Percentiles rank a stretch among this genome's conserved stretches.
Evolutionary conservation across 1,139 yeast species (phyloP).

Genomic region (Yamadazyma atmosphaerica): DNA sequence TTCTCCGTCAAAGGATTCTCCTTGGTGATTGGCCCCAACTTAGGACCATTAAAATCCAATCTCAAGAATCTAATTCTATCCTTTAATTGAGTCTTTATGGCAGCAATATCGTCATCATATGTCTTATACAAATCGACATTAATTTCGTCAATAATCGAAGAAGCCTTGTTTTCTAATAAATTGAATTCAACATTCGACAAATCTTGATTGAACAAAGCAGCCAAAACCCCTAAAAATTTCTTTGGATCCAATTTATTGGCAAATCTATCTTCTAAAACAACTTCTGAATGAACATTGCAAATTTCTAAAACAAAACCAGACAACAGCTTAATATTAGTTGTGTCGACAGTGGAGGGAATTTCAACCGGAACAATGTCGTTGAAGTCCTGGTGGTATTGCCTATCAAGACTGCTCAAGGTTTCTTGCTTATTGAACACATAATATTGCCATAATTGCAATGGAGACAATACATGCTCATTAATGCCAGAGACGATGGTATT

Average conservation of each 20-base stretch:
- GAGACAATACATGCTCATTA: conserved; percentile 62
- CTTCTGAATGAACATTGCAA: conserved; percentile 28
- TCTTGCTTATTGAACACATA: conserved; percentile 64
- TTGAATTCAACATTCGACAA: conserved; percentile 30
- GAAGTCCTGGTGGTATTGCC: conserved; percentile 39
- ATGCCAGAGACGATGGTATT: conserved; percentile 64
- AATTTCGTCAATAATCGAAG: conserved; percentile 67
- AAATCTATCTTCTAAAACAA: conserved; percentile 40
- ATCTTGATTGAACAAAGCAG: conserved; percentile 34
- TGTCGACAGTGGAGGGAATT: conserved; percentile 32
- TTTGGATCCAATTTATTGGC: conserved; percentile 53
- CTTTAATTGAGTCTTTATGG: conserved; percentile 65
- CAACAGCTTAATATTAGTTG: conserved; percentile 38
- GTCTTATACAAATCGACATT: conserved; percentile 71
- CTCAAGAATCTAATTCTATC: conserved; percentile 78
- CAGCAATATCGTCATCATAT: conserved; percentile 70
- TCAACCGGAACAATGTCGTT: conserved; percentile 24
- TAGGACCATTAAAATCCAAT: conserved; percentile 78
- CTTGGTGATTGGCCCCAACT: conserved; percentile 60
- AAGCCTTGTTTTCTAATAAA: conserved; percentile 42
- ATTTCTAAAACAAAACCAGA: conserved; percentile 51
- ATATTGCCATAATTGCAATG: conserved; percentile 80
- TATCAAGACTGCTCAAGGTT: conserved; percentile 33
- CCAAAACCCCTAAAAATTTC: conserved; percentile 49
- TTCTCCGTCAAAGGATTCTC: conserved; percentile 74